Base-by-base conservation (phyloP, 164 flowering plant genomes). In the Liriodendron chinense region DNA sequence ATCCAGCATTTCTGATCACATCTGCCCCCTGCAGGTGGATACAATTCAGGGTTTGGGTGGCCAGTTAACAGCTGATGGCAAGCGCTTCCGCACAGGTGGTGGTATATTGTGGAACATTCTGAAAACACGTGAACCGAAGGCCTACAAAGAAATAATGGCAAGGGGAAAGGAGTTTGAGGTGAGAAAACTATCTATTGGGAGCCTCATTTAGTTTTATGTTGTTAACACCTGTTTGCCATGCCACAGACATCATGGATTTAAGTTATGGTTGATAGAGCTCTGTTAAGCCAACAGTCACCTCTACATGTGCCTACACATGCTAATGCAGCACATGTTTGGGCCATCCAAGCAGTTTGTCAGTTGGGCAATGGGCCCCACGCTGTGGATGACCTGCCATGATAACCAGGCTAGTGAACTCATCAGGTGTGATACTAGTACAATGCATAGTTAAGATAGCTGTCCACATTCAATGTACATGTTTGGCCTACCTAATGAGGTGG, bases 31-130 rank as follows among this genome's bases (percentile, higher is more conserved):
- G 77, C 90, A 96, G 98, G 98, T 94, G 75, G 90, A 92, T 78
- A 96, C 92, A 59, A 80, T 96, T 80, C 94, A 94, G 82, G 85
- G 90, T 68, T 92, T 97, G 83, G 97, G 99, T 72, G 99, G 99
- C 74, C 99, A 92, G 85, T 87, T 83, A 93, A 94, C 97, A 75
- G 87, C 91, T 77, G 94, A 91, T 87, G 97, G 97, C 1, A 82
- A 76, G 66, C 92, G 94, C 47, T 49, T 1, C 34, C 84, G 95
- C 18, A 87, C 82, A 26, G 96, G 98, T 73, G 99, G 98, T 75
- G 98, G 98, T 47, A 80, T 96, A 74, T 79, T 96, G 65, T 96
- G 98, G 98, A 85, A 80, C 81, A 90, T 96, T 74, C 84, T 96
- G n/a, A 96, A 92, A 87, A 43, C 80, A 50, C 87, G 95, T 28